Conservation (phyloP, 2,329 filamentous ascomycete genomes). For the Thielaviopsis ethacetica region DNA sequence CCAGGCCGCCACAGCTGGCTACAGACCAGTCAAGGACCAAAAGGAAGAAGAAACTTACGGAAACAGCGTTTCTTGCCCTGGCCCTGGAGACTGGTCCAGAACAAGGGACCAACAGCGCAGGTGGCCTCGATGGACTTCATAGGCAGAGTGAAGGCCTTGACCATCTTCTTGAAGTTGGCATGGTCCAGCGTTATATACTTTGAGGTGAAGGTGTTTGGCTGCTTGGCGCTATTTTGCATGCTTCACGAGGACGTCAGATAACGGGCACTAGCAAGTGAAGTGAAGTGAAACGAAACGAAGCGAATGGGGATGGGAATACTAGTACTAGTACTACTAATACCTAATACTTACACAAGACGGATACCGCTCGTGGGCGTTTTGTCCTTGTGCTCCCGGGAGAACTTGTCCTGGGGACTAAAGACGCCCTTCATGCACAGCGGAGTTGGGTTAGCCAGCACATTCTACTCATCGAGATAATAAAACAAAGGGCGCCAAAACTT, state of each 20-base stretch:
- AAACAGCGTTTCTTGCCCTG: conserved; percentile 40
- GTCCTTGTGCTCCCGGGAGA: conserved; percentile 23
- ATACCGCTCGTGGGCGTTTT: conserved; percentile 33
- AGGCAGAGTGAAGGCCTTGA: conserved; percentile 35
- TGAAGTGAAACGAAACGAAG: conserved; percentile 9
- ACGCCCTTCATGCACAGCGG: conserved; percentile 26
- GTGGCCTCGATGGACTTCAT: conserved; percentile 41
- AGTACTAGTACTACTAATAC: too few relatives aligned
- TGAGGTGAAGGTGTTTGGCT: conserved; percentile 41
- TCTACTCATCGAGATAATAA: not conserved
- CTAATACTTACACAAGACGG: conserved; percentile 32
- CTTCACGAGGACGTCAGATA: conserved; percentile 18
- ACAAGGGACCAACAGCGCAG: conserved; percentile 44
- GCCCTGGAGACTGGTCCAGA: conserved; percentile 42
- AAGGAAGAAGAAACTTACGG: conserved; percentile 24
- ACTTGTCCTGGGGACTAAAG: conserved; percentile 25
- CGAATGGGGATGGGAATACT: too few relatives aligned
- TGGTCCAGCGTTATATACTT: conserved; percentile 35
- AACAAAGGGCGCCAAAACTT: conserved; percentile 15
- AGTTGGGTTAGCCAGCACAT: not conserved
- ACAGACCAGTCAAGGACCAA: not conserved
- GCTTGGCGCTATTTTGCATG: conserved; percentile 37
- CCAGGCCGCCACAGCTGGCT: too few relatives aligned
- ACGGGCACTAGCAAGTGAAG: not conserved
- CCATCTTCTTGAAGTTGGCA: conserved; percentile 38